A percentile compares a stretch with the other conserved stretches of the same genome.
Conservation (phyloP, 2,329 filamentous ascomycete species). For the Plenodomus biglobosus region DNA sequence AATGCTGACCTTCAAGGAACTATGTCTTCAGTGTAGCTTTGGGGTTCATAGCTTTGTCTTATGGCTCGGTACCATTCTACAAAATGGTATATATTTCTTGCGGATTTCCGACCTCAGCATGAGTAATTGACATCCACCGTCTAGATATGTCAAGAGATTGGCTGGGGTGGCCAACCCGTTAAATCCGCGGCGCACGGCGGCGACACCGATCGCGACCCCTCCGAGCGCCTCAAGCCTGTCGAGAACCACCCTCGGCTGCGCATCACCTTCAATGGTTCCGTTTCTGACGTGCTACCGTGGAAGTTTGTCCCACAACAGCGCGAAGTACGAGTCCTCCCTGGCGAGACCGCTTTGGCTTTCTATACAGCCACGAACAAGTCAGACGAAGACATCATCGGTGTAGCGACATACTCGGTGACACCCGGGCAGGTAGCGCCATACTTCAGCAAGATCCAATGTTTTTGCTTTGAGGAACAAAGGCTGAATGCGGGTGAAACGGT, state of each 20-base stretch:
- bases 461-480: conserved; percentile 96
- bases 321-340: conserved; percentile 90
- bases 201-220: conserved; percentile 62
- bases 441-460: conserved; percentile 99
- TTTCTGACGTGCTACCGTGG: conserved; percentile 94
- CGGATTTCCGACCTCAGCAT: not conserved
- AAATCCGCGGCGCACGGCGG: conserved; percentile 71
- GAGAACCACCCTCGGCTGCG: conserved; percentile 80
- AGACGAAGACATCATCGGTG: conserved; percentile 91
- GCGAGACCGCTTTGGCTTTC: conserved; percentile 95
- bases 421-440: conserved; percentile 95
- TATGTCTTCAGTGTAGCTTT: conserved; percentile 77
- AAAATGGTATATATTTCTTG: conserved; percentile 65
- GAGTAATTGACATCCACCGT: not conserved
- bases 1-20: conserved; percentile 52
- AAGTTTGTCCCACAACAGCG: conserved; percentile 97
- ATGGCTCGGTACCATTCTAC: conserved; percentile 82
- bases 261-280: conserved; percentile 93
- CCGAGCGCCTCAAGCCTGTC: conserved; percentile 77
- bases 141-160: conserved; percentile 79
- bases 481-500: conserved; percentile 94
- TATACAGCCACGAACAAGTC: conserved; percentile 95
- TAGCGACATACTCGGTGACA: conserved; percentile 96
- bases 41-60: conserved; percentile 76
- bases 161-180: conserved; percentile 91